phyloP scores from a whole-genome alignment of 257 asterid genomes.

The Lavandula angustifolia region DNA sequence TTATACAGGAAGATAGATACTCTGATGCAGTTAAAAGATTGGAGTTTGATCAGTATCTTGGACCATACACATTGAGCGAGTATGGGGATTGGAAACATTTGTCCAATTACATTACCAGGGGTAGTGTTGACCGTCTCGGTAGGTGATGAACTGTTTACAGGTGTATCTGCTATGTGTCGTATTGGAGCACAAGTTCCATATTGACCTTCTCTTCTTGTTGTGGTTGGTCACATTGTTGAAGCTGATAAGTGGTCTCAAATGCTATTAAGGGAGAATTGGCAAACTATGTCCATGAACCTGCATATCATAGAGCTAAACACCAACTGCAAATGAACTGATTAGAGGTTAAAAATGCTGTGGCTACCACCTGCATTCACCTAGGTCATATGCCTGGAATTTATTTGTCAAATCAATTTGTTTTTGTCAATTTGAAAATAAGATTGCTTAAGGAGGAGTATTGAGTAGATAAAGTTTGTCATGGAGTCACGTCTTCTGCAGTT shows the following conservation, averaged over 20 bases:
- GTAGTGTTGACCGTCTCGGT: conserved; percentile 71
- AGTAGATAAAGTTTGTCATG: conserved; percentile 13
- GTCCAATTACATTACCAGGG: conserved; percentile 73
- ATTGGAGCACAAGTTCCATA: conserved; percentile 7
- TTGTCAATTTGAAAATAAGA: conserved; percentile 6
- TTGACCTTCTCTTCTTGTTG: conserved; percentile 4
- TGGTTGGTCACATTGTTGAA: conserved; percentile 3
- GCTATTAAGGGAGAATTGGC: conserved; percentile 8
- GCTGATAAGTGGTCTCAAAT: conserved; percentile 20
- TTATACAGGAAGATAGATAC: conserved; percentile 71
- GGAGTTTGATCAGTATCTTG: conserved; percentile 86
- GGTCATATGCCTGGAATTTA: background rate
- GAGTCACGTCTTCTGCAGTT: conserved; percentile 1
- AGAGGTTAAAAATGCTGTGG: conserved; percentile 9
- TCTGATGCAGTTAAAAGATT: conserved; percentile 68
- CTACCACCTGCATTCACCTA: conserved; percentile 11
- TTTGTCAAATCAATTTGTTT: background rate
- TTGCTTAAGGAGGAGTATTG: conserved; percentile 12
- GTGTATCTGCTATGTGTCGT: conserved; percentile 13
- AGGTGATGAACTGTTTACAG: conserved; percentile 23
- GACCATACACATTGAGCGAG: conserved; percentile 71
- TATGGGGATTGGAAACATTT: conserved; percentile 78
- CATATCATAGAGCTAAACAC: conserved; percentile 12
- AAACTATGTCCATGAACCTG: conserved; percentile 10
- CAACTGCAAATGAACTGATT: conserved; percentile 5